phyloP scores from a whole-genome alignment of 805 yeast species.

The Nakazawaea molendinolei region DNA sequence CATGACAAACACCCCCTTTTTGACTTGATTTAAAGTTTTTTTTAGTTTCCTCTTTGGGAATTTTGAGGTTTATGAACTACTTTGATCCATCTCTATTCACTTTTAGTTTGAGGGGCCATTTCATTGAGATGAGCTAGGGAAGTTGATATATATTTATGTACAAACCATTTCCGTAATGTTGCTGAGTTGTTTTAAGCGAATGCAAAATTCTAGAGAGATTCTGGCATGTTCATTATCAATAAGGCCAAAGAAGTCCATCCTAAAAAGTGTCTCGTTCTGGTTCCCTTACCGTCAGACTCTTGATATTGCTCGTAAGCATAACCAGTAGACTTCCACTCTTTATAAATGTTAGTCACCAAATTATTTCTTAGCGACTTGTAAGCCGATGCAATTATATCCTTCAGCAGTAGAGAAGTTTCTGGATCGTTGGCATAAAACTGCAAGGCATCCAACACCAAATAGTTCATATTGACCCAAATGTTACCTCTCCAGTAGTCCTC shows the following conservation, averaged over 20 bases:
- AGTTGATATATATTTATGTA: too few relatives aligned
- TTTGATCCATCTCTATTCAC: too few relatives aligned
- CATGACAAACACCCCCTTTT: too few relatives aligned
- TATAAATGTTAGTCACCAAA: conserved; percentile 58
- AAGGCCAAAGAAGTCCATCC: conserved; percentile 92
- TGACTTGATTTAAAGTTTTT: too few relatives aligned
- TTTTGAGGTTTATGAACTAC: too few relatives aligned
- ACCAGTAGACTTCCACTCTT: conserved; percentile 71
- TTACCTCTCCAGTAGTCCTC: conserved; percentile 97
- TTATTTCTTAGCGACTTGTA: conserved; percentile 59
- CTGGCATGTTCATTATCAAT: conserved; percentile 80
- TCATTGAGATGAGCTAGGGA: too few relatives aligned
- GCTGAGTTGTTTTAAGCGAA: too few relatives aligned
- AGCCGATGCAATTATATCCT: conserved; percentile 34
- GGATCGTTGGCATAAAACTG: conserved; percentile 40
- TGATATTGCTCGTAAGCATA: conserved; percentile 90
- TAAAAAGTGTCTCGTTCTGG: conserved; percentile 81
- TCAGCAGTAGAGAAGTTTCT: conserved; percentile 24
- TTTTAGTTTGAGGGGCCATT: too few relatives aligned
- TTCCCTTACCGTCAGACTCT: conserved; percentile 64
- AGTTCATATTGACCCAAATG: conserved; percentile 89
- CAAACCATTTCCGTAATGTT: too few relatives aligned
- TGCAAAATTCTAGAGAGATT: conserved; percentile 17
- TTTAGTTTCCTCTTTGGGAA: too few relatives aligned
- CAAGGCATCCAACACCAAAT: conserved; percentile 67